A percentile compares a stretch with the other conserved stretches of the same genome.
Conservation (phyloP, 768 basidiomycete genomes). For the Mycena filopes region DNA sequence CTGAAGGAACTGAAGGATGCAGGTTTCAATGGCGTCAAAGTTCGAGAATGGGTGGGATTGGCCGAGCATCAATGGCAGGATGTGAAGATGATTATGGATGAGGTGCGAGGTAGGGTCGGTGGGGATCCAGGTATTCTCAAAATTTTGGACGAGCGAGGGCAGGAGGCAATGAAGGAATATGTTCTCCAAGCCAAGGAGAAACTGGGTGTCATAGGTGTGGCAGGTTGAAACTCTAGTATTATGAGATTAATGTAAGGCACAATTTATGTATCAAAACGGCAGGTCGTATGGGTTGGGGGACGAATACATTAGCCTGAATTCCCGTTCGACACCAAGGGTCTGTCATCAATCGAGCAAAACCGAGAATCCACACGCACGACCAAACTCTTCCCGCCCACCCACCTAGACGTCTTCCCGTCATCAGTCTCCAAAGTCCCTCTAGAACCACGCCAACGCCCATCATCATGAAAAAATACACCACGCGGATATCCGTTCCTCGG, state of each 20-base stretch:
- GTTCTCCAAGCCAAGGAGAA: conserved; percentile 51
- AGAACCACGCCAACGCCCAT: conserved; percentile 63
- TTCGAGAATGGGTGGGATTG: conserved; percentile 66
- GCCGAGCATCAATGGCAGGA: conserved; percentile 51
- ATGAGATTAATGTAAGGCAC: not conserved
- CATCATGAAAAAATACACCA: conserved; percentile 66
- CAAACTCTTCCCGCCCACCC: conserved; percentile 65
- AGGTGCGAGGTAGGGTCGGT: conserved; percentile 56
- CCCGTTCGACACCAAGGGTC: conserved; percentile 62
- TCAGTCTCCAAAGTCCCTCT: conserved; percentile 57
- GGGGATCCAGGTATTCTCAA: conserved; percentile 56
- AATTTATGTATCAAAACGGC: conserved; percentile 33
- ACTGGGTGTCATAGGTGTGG: conserved; percentile 34
- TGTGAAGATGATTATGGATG: conserved; percentile 64
- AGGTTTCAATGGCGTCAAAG: conserved; percentile 60
- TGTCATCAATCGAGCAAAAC: conserved; percentile 58
- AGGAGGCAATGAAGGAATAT: conserved; percentile 49
- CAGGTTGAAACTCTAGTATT: too few species aligned
- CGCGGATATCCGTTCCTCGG: conserved; percentile 57
- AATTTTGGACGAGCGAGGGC: conserved; percentile 50
- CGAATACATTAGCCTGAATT: conserved; percentile 51
- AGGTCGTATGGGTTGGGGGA: conserved; percentile 48
- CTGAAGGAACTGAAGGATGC: too few species aligned
- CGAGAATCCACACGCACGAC: conserved; percentile 57
- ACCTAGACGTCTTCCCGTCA: conserved; percentile 56